Base-by-base conservation (phyloP, 345 rosid species). In the Syzygium aqueum region DNA sequence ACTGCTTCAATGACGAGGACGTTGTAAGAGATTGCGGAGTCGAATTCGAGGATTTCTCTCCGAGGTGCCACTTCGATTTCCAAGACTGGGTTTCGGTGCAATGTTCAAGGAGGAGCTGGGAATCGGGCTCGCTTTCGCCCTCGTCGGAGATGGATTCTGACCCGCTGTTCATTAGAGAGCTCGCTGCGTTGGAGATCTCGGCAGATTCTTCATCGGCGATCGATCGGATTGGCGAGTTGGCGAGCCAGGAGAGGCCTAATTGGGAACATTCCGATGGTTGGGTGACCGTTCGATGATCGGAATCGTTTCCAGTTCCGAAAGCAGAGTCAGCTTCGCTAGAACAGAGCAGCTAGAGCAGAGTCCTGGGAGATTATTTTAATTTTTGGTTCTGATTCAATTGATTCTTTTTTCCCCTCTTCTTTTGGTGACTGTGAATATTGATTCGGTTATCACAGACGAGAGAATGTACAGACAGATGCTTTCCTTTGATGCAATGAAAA, bases 11-110 rank as follows among this genome's bases (percentile, higher is more conserved):
- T 21, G 50, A 86, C 23, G 53, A 52, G 5, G 5, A 51, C 53
- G n/a, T n/a, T 9, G 67, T 56, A 46, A 87, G 12, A 25, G 78
- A 57, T 49, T 54, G 80, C 40, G 80, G 43, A 37, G 21, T 13
- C 25, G 87, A 33, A 7, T 51, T 11, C 12, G 46, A n/a, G 8
- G 50, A 46, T 19, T 63, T 28, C 14, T 88, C 89, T 82, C 89
- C 89, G 43, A 78, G 85, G 9, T 85, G 87, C 7, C 89, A 80
- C 87, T 88, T 85, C 61, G 89, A 85, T 37, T 85, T 88, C 67
- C 27, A 7, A 3, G 53, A 25, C 12, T 86, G 85, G 85, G 85
- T 25, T 82, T 88, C 87, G 8, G 28, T 5, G 5, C 49, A 25
- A 7, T 21, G 37, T n/a, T 50, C 80, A 33, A 84, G 7, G 80